Percentiles rank a stretch among this genome's conserved stretches.
phyloP scores from a whole-genome alignment of 495 filamentous ascomycete species.

The Extremus antarcticus region DNA sequence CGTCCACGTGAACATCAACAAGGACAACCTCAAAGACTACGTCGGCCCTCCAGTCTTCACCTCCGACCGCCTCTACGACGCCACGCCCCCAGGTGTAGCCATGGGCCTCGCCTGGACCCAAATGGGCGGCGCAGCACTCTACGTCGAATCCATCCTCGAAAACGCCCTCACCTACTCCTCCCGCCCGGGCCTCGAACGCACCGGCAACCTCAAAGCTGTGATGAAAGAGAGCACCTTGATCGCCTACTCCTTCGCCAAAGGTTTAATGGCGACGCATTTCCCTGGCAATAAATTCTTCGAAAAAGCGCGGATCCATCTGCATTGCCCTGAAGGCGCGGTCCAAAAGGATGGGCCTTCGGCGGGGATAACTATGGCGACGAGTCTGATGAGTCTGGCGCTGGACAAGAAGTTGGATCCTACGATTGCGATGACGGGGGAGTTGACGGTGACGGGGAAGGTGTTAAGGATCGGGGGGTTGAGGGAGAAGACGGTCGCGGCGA shows the following conservation, averaged over 20 bases:
- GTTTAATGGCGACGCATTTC: constrained; percentile 70
- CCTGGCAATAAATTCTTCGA: constrained; percentile 91
- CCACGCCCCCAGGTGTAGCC: constrained; percentile 88
- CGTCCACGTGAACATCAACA: constrained; percentile 79
- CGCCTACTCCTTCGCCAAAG: constrained; percentile 93
- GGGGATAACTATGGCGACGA: constrained; percentile 94
- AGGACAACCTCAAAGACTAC: constrained; percentile 91
- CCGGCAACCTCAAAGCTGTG: constrained; percentile 87
- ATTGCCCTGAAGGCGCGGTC: constrained; percentile 94
- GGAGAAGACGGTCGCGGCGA: constrained; percentile 98
- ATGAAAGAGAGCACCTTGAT: constrained; percentile 97
- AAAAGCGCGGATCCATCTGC: constrained; percentile 87
- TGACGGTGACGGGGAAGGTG: constrained; percentile 96
- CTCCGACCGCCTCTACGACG: constrained; percentile 88
- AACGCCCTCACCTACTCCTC: constrained; percentile 59
- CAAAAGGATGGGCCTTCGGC: constrained; percentile 93
- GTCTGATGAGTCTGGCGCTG: constrained; percentile 72
- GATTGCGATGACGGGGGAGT: constrained; percentile 95
- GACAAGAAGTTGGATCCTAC: constrained; percentile 68
- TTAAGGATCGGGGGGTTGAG: constrained; percentile 88
- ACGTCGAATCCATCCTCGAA: constrained; percentile 94
- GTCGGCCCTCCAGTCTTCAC: constrained; percentile 95
- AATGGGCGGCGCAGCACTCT: constrained; percentile 91
- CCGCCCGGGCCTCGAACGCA: constrained; percentile 71
- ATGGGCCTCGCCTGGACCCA: constrained; percentile 99